These are phyloP conservation scores for Gossypium longicalyx DNA, from an alignment of 345 rosid genomes.

Conservation along the genomic window DNA sequence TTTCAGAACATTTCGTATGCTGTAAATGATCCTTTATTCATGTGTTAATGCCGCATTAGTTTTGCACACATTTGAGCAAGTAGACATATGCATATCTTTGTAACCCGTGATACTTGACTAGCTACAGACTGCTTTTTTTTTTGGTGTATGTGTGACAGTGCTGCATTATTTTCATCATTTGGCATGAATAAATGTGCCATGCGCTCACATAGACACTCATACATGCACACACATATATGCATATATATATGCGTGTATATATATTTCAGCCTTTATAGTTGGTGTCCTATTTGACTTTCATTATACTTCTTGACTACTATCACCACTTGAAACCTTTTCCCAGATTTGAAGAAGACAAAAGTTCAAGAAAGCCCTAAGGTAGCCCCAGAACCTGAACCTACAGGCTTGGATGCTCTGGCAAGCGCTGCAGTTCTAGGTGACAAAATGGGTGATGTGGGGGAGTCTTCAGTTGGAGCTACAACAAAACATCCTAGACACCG, in stretches of 20 bases:
- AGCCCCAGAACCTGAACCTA: slow-evolving; percentile 39
- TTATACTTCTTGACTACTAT: neutral
- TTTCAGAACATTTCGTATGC: neutral
- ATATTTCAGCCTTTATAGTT: neutral
- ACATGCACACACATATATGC: neutral
- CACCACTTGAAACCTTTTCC: slow-evolving; percentile 8
- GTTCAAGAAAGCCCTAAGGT: slow-evolving; percentile 34
- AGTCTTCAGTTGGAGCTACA: slow-evolving; percentile 63
- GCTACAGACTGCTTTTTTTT: neutral
- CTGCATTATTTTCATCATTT: neutral
- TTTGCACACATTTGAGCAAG: neutral
- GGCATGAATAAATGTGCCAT: neutral
- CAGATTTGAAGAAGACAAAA: slow-evolving; percentile 62
- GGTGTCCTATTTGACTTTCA: neutral
- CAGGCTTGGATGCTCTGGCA: slow-evolving; percentile 81
- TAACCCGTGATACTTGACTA: neutral
- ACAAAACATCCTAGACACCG: slow-evolving; percentile 97
- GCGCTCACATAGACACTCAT: neutral
- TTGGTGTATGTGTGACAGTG: neutral
- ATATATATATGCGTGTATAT: neutral
- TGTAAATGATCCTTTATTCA: neutral
- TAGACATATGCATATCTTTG: neutral
- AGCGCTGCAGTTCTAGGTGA: slow-evolving; percentile 80
- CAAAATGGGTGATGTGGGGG: slow-evolving; percentile 35
- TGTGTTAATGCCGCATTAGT: neutral